Percentiles rank a stretch among this genome's conserved stretches.
Evolutionary conservation across 495 filamentous ascomycete species (phyloP).

Genomic region (Thermochaetoides thermophila): DNA sequence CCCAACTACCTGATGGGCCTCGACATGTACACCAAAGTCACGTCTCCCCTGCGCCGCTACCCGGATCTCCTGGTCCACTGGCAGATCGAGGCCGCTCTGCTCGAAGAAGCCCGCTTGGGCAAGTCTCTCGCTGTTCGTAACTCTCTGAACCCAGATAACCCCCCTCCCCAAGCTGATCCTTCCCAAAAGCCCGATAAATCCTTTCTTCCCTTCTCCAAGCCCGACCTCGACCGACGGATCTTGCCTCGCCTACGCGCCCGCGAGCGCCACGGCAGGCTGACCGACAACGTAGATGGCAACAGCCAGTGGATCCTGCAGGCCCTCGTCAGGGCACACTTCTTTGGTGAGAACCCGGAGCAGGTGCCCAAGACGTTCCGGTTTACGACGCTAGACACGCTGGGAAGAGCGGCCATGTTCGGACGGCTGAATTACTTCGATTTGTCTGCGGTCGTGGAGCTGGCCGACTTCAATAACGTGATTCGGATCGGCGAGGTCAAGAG

Average conservation of each 20-base stretch:
- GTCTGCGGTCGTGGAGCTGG: constrained; percentile 16
- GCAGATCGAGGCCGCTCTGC: constrained; percentile 74
- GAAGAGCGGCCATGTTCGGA: constrained; percentile 11
- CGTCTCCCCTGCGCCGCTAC: constrained; percentile 75
- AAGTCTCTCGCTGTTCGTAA: constrained; percentile 30
- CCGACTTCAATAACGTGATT: constrained; percentile 17
- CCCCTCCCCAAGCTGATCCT: neutral
- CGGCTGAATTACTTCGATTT: constrained; percentile 27
- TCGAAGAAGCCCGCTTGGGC: constrained; percentile 47
- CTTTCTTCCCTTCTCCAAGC: constrained; percentile 49
- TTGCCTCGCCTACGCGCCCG: constrained; percentile 35
- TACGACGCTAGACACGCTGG: constrained; percentile 20
- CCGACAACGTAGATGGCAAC: constrained; percentile 19
- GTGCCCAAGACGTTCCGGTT: constrained; percentile 51
- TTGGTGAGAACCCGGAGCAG: constrained; percentile 32
- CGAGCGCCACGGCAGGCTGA: constrained; percentile 26
- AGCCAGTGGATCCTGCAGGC: constrained; percentile 50
- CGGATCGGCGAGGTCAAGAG: constrained; percentile 20
- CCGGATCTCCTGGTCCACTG: constrained; percentile 75
- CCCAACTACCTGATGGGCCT: constrained; percentile 48
- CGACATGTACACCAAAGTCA: constrained; percentile 61
- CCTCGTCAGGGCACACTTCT: constrained; percentile 61
- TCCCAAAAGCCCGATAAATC: neutral
- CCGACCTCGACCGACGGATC: constrained; percentile 36
- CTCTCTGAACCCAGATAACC: neutral